These are phyloP conservation scores for Deakozyma indianensis DNA, from an alignment of 805 yeast genomes.

Conservation along the genomic window DNA sequence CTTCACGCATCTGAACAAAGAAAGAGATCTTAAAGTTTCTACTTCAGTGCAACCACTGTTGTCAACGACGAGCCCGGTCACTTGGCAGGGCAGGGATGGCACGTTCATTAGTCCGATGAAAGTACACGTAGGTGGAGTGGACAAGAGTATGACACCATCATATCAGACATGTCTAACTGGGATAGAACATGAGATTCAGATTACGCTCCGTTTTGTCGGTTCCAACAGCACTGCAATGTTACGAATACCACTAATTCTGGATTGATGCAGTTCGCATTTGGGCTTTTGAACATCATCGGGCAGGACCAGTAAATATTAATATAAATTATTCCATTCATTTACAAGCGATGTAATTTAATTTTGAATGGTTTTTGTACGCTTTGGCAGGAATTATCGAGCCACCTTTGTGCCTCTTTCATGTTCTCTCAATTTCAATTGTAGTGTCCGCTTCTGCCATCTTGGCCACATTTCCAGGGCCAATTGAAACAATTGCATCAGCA, in stretches of 20 bases:
- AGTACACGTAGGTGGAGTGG: not conserved
- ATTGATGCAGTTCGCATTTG: no score
- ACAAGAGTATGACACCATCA: not conserved
- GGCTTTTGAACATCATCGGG: no score
- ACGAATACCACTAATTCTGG: not conserved
- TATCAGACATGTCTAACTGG: not conserved
- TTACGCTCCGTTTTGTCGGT: not conserved
- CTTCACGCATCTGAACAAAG: not conserved
- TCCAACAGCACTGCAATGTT: not conserved
- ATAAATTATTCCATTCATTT: no score
- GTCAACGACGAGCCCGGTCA: not conserved
- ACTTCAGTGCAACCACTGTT: not conserved
- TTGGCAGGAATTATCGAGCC: no score
- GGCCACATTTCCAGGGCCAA: constrained; percentile 20
- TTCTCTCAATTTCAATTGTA: not conserved
- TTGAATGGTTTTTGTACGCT: no score
- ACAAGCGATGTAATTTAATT: no score
- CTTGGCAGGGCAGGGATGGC: not conserved
- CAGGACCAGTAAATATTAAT: no score
- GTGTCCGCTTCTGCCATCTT: constrained; percentile 9
- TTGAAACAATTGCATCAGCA: constrained; percentile 10
- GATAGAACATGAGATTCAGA: not conserved
- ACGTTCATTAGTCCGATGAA: not conserved
- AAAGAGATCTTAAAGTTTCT: not conserved
- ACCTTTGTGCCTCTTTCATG: no score